These are phyloP conservation scores for Diutina mesorugosa DNA, from an alignment of 1,139 yeast species.

Conservation along the genomic window DNA sequence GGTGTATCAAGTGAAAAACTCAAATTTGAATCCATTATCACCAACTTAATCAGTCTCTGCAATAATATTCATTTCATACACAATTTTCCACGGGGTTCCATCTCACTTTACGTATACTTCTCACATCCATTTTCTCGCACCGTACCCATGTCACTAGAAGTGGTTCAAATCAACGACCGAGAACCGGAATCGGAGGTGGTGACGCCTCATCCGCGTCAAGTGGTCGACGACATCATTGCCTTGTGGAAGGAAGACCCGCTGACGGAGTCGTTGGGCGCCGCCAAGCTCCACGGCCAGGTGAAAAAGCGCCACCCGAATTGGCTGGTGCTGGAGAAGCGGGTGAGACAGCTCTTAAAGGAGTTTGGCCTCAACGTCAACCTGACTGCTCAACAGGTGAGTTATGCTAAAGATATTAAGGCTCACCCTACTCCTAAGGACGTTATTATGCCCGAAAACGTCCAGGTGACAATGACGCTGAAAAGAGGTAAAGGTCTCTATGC, in stretches of 20 bases:
- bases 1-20: too few relatives aligned
- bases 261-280: conserved; percentile 44
- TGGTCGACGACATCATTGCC: conserved; percentile 47
- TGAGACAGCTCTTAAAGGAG: conserved; percentile 39
- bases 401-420: conserved; percentile 44
- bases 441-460: conserved; percentile 33
- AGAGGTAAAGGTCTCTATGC: conserved; percentile 41
- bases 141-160: background rate
- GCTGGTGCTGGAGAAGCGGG: conserved; percentile 48
- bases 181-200: background rate
- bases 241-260: conserved; percentile 61
- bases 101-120: background rate
- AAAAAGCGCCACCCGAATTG: conserved; percentile 44
- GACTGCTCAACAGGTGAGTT: conserved; percentile 24
- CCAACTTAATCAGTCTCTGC: too few relatives aligned
- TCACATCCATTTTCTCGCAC: background rate
- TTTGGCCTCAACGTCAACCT: conserved; percentile 31
- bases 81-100: too few relatives aligned
- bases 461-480: conserved; percentile 27
- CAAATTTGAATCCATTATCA: too few relatives aligned
- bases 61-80: too few relatives aligned
- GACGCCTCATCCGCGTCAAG: conserved; percentile 15
- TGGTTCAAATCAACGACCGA: background rate
- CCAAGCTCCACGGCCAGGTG: conserved; percentile 40
- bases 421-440: conserved; percentile 33